These are phyloP conservation scores for Chrysanthemum lavandulifolium DNA, from an alignment of 129 eudicot genomes.

Conservation along the genomic window DNA sequence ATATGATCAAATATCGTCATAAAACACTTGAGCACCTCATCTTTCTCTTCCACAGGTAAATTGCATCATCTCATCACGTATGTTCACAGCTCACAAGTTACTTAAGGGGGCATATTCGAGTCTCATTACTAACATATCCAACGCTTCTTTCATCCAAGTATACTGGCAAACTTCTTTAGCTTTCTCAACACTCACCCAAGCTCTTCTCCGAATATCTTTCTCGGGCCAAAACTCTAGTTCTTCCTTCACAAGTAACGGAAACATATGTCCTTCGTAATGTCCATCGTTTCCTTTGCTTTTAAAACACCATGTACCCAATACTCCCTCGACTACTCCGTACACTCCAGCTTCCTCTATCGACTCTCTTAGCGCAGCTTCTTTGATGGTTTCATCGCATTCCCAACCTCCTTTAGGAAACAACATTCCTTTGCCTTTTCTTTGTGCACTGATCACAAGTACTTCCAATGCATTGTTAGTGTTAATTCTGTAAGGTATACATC, in stretches of 20 bases:
- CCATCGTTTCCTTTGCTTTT: conserved; percentile 71
- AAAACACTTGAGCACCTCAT: too few relatives aligned
- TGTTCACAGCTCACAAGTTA: too few relatives aligned
- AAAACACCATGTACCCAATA: conserved; percentile 69
- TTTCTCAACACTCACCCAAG: too few relatives aligned
- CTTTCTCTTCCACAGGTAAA: too few relatives aligned
- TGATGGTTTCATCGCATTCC: conserved; percentile 72
- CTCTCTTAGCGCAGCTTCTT: conserved; percentile 69
- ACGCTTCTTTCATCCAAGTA: too few relatives aligned
- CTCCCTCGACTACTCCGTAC: conserved; percentile 48
- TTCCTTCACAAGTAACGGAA: conserved; percentile 49
- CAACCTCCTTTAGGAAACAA: conserved; percentile 97
- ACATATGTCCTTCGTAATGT: conserved; percentile 63
- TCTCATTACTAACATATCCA: too few relatives aligned
- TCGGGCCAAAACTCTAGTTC: conserved; percentile 70
- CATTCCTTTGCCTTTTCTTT: conserved; percentile 60
- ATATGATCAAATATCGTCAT: neutral
- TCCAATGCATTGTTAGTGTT: conserved; percentile 28
- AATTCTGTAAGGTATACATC: conserved; percentile 80
- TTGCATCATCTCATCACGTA: too few relatives aligned
- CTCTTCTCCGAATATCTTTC: conserved; percentile 50
- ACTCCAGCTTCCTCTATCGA: conserved; percentile 85
- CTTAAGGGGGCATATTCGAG: too few relatives aligned
- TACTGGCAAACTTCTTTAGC: too few relatives aligned
- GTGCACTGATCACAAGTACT: conserved; percentile 68